These are phyloP conservation scores for Murraya koenigii DNA, from an alignment of 345 rosid species.

Conservation along the genomic window DNA sequence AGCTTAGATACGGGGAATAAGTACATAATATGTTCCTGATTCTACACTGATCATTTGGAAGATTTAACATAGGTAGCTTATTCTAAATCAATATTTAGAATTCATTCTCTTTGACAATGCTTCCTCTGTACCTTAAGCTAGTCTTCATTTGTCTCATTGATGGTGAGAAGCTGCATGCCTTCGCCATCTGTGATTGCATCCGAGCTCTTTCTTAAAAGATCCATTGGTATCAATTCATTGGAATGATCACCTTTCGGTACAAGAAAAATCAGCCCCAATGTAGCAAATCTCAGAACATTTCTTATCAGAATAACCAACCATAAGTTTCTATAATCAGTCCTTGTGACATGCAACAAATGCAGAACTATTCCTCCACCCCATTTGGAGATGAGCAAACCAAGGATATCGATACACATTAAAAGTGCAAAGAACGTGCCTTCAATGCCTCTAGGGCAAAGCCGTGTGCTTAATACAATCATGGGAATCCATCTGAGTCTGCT, in stretches of 20 bases:
- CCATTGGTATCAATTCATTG: conserved; percentile 40
- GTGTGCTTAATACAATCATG: conserved; percentile 69
- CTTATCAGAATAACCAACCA: conserved; percentile 64
- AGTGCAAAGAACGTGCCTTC: conserved; percentile 83
- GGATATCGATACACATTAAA: conserved; percentile 72
- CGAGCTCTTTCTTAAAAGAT: conserved; percentile 21
- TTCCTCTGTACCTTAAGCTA: not conserved
- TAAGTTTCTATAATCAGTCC: conserved; percentile 57
- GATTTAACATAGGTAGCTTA: not conserved
- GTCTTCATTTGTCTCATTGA: conserved; percentile 1
- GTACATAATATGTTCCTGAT: not conserved
- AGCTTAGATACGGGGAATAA: not conserved
- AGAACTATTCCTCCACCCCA: conserved; percentile 69
- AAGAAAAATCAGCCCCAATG: conserved; percentile 65
- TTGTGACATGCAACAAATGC: conserved; percentile 51
- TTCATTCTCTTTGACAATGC: not conserved
- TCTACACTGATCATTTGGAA: not conserved
- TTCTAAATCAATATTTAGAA: not conserved
- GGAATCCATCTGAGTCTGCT: conserved; percentile 74
- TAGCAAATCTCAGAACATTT: conserved; percentile 52
- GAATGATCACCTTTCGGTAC: conserved; percentile 52
- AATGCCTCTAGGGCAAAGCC: conserved; percentile 75
- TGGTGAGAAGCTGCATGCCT: conserved; percentile 40
- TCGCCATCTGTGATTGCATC: conserved; percentile 17
- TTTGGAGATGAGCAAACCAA: conserved; percentile 62